Base-by-base conservation (phyloP, 768 basidiomycete species). In the Tricholoma furcatifolium region DNA sequence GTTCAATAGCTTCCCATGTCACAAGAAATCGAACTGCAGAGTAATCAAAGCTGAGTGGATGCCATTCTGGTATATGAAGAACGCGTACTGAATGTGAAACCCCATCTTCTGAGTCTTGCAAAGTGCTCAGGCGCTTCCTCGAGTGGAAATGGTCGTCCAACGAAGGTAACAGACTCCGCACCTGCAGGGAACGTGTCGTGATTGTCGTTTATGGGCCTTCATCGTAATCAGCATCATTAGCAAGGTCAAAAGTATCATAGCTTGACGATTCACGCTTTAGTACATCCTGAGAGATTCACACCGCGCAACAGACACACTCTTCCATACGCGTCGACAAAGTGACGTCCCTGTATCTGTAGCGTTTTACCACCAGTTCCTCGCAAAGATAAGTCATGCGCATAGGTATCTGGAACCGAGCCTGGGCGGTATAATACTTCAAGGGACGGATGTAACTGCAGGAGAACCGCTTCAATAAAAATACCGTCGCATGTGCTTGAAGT, bases 1-100 rank as follows among this genome's bases (percentile, higher is more conserved):
- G 97, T 65, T 98, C 96, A 14, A 98, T 78, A 0, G 96, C 93
- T 66, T 99, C 96, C 96, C 96, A 99, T 1, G 96, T 95, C 4
- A 98, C 83, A 23, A 95, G 83, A 61, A 99, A 93, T 36, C 95
- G 81, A 47, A 97, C 92, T 94, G 12, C 17, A 23, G 17, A 1
- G 38, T 34, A 42, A 2, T 23, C 60, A 46, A 44, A 47, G 9
- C 12, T 24, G 12, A 17, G 20, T 17, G 41, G 23, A 6, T 8
- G 10, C n/a, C 9, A 32, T 11, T 18, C 48, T 7, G 30, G 11
- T 40, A 20, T 47, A 1, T 20, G 6, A 15, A n/a, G n/a, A n/a
- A 47, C 1, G 76, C 87, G 18, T 60, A 93, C 93, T 75, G 64
- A 93, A 91, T 0, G 89, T 87, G 60, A 95, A 69, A 1, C 94